Evolutionary conservation across 495 filamentous ascomycete genomes (phyloP).

Genomic region (Xylaria palmicola): DNA sequence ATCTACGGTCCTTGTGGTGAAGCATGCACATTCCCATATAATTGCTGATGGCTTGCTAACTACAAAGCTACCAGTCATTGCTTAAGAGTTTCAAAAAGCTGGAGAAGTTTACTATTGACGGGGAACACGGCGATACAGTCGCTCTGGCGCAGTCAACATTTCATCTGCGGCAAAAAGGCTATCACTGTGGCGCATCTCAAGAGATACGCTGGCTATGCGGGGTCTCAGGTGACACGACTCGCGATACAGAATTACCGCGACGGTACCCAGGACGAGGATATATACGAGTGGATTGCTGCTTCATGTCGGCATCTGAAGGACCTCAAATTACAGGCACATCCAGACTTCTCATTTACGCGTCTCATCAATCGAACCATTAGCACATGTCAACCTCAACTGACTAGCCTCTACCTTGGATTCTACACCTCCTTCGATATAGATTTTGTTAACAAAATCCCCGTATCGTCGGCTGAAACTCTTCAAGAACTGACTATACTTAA

Average conservation of each 20-base stretch:
- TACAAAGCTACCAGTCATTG: constrained; percentile 17
- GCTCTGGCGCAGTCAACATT: constrained; percentile 23
- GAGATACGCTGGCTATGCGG: constrained; percentile 18
- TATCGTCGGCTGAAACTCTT: constrained; percentile 15
- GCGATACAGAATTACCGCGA: not conserved
- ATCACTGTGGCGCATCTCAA: constrained; percentile 8
- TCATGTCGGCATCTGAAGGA: constrained; percentile 13
- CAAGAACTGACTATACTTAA: constrained; percentile 24
- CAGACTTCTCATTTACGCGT: not conserved
- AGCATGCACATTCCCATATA: constrained; percentile 10
- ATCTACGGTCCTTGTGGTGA: constrained; percentile 53
- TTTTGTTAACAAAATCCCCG: constrained; percentile 15
- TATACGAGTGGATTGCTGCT: not conserved
- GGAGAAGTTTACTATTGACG: constrained; percentile 19
- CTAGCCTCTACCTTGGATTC: constrained; percentile 15
- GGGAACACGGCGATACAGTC: not conserved
- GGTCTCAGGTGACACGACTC: constrained; percentile 8
- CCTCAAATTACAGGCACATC: constrained; percentile 17
- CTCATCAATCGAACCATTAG: not conserved
- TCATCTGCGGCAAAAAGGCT: not conserved
- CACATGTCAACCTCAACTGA: constrained; percentile 7
- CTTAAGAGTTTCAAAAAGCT: constrained; percentile 25
- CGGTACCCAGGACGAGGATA: not conserved
- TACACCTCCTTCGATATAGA: not conserved
- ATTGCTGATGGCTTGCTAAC: not conserved